Evolutionary conservation across 2,329 filamentous ascomycete species (phyloP).

Genomic region (Elsinoe necatrix): DNA sequence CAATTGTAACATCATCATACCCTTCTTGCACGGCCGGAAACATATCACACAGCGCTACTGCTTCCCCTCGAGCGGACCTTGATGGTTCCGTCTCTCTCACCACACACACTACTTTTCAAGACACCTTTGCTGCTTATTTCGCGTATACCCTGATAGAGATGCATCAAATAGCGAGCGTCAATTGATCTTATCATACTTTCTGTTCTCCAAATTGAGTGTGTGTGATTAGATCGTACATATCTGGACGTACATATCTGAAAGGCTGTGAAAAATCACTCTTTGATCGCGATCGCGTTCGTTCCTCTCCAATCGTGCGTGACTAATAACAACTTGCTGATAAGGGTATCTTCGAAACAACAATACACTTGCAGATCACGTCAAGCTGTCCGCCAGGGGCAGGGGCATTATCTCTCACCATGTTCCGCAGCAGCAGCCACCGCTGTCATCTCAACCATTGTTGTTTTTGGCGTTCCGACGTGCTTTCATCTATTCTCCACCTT

Average conservation of each 20-base stretch:
- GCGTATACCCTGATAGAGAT: slow-evolving; percentile 16
- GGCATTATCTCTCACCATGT: not conserved
- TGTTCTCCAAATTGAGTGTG: not conserved
- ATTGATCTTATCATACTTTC: not conserved
- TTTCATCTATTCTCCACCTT: not conserved
- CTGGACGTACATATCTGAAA: not conserved
- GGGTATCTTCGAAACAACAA: not conserved
- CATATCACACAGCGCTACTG: slow-evolving; percentile 10
- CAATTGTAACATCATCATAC: not conserved
- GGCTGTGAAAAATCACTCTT: too few relatives aligned
- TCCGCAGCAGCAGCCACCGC: too few relatives aligned
- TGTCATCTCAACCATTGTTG: too few relatives aligned
- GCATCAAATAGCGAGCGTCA: not conserved
- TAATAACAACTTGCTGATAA: not conserved
- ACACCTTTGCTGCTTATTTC: slow-evolving; percentile 1
- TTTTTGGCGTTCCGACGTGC: too few relatives aligned
- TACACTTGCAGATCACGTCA: not conserved
- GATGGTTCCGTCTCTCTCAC: slow-evolving; percentile 4
- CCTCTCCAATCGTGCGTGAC: too few relatives aligned
- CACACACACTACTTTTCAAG: not conserved
- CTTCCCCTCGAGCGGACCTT: not conserved
- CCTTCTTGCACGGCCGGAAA: not conserved
- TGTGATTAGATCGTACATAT: not conserved
- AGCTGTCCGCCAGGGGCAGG: not conserved
- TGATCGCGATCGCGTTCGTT: not conserved